A percentile compares a stretch with the other conserved stretches of the same genome.
These are phyloP conservation scores for Hypoxylon fuscum DNA, from an alignment of 495 filamentous ascomycete genomes.

Conservation along the genomic window DNA sequence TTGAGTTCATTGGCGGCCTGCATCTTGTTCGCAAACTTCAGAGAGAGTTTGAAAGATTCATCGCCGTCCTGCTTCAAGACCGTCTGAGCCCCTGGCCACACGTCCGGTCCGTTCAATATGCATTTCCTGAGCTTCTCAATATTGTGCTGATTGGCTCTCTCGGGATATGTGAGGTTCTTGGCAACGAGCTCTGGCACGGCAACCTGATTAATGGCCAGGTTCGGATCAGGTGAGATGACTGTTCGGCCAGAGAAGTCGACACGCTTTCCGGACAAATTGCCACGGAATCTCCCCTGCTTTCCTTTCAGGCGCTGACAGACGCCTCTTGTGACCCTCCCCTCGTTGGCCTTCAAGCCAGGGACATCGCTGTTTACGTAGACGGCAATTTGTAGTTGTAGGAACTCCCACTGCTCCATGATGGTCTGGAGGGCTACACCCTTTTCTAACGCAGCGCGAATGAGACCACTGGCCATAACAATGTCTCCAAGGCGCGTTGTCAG, in stretches of 20 bases:
- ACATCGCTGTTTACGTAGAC: constrained; percentile 98
- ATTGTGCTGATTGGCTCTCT: constrained; percentile 83
- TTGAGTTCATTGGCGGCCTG: constrained; percentile 73
- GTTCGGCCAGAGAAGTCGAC: constrained; percentile 98
- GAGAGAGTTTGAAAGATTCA: constrained; percentile 68
- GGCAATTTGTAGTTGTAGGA: constrained; percentile 89
- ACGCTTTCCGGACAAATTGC: constrained; percentile 96
- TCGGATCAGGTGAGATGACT: constrained; percentile 97
- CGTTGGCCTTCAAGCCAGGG: constrained; percentile 81
- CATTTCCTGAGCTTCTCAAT: constrained; percentile 78
- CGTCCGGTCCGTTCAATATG: constrained; percentile 74
- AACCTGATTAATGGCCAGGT: constrained; percentile 91
- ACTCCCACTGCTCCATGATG: constrained; percentile 99
- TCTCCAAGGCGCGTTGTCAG: constrained; percentile 93
- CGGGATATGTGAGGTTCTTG: constrained; percentile 93
- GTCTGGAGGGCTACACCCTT: constrained; percentile 84
- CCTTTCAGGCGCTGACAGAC: constrained; percentile 96
- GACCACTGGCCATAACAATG: constrained; percentile 87
- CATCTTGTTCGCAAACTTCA: constrained; percentile 77
- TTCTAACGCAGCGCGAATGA: constrained; percentile 79
- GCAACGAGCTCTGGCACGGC: constrained; percentile 90
- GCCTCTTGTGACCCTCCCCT: constrained; percentile 84
- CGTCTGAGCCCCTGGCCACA: constrained; percentile 88
- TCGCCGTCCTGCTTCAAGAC: constrained; percentile 68
- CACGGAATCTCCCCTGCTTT: constrained; percentile 96